Evolutionary conservation across 2,329 filamentous ascomycete genomes (phyloP), one percentile per base, ranked within the genome.

Genomic region (Neonectria sp.): DNA sequence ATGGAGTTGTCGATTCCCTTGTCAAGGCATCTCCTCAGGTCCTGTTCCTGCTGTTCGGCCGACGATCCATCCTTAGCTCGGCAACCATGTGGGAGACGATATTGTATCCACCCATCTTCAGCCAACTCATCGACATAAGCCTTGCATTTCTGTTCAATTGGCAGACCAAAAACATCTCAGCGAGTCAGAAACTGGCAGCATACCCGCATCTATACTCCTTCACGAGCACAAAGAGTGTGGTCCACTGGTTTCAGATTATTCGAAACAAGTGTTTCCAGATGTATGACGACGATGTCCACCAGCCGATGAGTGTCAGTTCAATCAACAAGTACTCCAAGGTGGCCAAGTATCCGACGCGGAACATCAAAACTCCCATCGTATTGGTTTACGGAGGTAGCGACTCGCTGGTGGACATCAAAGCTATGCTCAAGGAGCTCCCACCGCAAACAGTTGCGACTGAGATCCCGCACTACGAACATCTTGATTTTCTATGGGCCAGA

Each of bases 201-300:
- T 99, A 99, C 79, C 92, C 95, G 11, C 96, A 99, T 82, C 84
- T 99, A 0, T 99, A 97, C 83, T 98, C 95, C 0, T 98, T 95
- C 79, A 98, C 95, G 0, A 97, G 94, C 79, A 97, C 95, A 64
- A 99, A 99, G 82, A 95, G 92, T 24, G 95, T 99, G 9, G 96
- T 99, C 0, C 96, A 99, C 79, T 99, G 96, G 96, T 99, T 99
- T 80, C 96, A 99, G 79, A 98, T 99, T 78, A 99, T 99, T 75
- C 92, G 96, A 71, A 98, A 95, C 76, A 93, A 94, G 75, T 95
- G 91, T 29, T 98, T 99, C 80, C 96, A 99, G 81, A 98, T 99
- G 93, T 98, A 95, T 80, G 96, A 99, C 78, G 96, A 99, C 78
- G 95, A 98, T 75, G 89, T 96, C 1, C 93, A 95, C 64, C 91